These are phyloP conservation scores for Phytophthora citricola DNA, from an alignment of 352 stramenopile species.

Conservation along the genomic window DNA sequence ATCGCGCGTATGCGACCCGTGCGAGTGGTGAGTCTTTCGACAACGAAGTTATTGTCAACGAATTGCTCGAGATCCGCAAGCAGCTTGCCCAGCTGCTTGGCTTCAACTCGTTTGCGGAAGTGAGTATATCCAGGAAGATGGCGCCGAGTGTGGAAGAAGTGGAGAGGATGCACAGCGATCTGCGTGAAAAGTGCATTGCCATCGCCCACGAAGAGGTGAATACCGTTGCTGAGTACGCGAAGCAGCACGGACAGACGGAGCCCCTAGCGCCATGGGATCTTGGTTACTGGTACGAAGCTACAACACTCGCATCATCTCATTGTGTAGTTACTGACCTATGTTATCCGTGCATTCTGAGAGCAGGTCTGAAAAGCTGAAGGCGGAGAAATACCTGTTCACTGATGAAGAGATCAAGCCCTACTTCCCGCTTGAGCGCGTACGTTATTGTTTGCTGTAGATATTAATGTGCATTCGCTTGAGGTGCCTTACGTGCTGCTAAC, in stretches of 20 bases:
- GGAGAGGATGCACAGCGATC: conserved; percentile 92
- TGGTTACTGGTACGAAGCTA: conserved; percentile 84
- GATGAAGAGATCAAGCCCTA: conserved; percentile 98
- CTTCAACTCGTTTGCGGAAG: conserved; percentile 93
- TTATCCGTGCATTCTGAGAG: neutral
- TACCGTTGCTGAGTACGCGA: conserved; percentile 89
- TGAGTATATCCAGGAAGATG: conserved; percentile 97
- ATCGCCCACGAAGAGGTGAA: conserved; percentile 93
- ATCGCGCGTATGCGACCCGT: conserved; percentile 92
- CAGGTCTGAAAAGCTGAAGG: conserved; percentile 94
- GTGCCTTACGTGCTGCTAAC: conserved; percentile 4
- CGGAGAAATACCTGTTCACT: conserved; percentile 95
- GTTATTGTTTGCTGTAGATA: conserved; percentile 1
- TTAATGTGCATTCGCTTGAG: neutral
- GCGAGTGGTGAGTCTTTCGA: conserved; percentile 89
- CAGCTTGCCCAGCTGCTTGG: conserved; percentile 93
- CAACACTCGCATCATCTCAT: no score
- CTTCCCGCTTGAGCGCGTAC: conserved; percentile 94
- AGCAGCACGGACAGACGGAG: conserved; percentile 71
- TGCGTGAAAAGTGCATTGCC: conserved; percentile 93
- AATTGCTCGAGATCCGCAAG: conserved; percentile 93
- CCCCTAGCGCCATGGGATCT: conserved; percentile 95
- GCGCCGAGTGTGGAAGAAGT: conserved; percentile 92
- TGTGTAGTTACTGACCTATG: neutral
- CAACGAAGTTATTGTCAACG: conserved; percentile 95